Evolutionary conservation across 2,329 filamentous ascomycete genomes (phyloP).

Genomic region (Exophiala sp.): DNA sequence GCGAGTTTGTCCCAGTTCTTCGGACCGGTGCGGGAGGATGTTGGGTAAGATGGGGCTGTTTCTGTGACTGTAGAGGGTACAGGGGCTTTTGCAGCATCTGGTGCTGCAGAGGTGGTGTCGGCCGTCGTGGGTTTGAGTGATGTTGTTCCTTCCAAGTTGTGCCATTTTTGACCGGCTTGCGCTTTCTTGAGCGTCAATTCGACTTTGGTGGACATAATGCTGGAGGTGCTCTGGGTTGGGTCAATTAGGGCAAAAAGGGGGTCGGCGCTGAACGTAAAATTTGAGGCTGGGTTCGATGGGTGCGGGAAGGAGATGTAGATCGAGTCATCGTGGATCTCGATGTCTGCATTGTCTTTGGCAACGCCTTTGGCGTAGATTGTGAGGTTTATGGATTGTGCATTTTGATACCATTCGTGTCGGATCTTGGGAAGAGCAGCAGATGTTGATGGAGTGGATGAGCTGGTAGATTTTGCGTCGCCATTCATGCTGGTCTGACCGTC

Average conservation of each 20-base stretch:
- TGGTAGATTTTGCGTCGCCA: conserved; percentile 2
- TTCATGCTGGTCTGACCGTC: not conserved
- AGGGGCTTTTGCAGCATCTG: conserved; percentile 19
- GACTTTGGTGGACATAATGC: conserved; percentile 72
- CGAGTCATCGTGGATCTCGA: conserved; percentile 33
- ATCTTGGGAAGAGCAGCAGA: conserved; percentile 55
- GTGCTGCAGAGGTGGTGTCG: conserved; percentile 16
- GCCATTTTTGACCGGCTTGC: conserved; percentile 65
- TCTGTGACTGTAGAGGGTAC: conserved; percentile 20
- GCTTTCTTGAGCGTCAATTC: conserved; percentile 72
- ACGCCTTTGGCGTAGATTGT: conserved; percentile 65
- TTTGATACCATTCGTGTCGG: conserved; percentile 68
- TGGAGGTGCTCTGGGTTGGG: conserved; percentile 56
- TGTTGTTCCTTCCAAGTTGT: conserved; percentile 50
- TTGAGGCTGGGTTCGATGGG: conserved; percentile 43
- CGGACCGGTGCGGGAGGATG: conserved; percentile 75
- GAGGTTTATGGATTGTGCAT: conserved; percentile 57
- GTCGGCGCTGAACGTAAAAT: conserved; percentile 61
- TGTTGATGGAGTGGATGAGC: conserved; percentile 10
- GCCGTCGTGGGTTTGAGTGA: conserved; percentile 27
- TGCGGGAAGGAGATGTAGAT: conserved; percentile 59
- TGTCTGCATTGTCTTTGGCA: conserved; percentile 23
- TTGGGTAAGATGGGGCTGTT: conserved; percentile 69
- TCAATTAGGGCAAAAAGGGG: conserved; percentile 67
- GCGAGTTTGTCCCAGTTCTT: conserved; percentile 90